Percentiles rank a stretch among this genome's conserved stretches.
These are phyloP conservation scores for Fusarium subtropicale DNA, from an alignment of 2,329 filamentous ascomycete genomes.

Conservation along the genomic window DNA sequence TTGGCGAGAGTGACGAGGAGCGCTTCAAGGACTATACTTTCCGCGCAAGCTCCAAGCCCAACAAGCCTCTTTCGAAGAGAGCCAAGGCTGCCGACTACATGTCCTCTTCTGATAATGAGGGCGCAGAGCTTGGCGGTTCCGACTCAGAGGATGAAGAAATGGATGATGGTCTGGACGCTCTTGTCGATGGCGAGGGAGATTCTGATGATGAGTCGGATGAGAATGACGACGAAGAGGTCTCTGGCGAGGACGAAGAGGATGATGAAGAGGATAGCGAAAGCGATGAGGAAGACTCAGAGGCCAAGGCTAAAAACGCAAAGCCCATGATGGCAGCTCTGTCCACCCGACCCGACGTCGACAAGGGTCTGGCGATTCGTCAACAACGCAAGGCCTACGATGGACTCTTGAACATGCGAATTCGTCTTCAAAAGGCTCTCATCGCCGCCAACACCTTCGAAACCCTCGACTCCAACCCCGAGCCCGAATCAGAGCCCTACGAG, in stretches of 20 bases:
- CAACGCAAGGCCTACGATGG: slow-evolving; percentile 90
- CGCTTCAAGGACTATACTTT: slow-evolving; percentile 79
- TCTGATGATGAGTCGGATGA: slow-evolving; percentile 53
- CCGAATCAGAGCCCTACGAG: slow-evolving; percentile 67
- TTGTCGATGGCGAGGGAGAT: slow-evolving; percentile 49
- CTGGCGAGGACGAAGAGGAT: slow-evolving; percentile 52
- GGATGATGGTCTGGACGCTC: slow-evolving; percentile 53
- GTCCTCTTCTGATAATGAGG: slow-evolving; percentile 57
- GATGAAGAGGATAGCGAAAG: slow-evolving; percentile 55
- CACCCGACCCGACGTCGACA: slow-evolving; percentile 73
- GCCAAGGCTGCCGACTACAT: slow-evolving; percentile 69
- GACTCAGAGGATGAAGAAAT: slow-evolving; percentile 54
- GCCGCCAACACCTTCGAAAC: slow-evolving; percentile 79
- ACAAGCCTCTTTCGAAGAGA: slow-evolving; percentile 53
- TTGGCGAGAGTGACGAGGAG: slow-evolving; percentile 87
- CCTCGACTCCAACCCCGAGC: slow-evolving; percentile 54
- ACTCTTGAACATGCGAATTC: slow-evolving; percentile 89
- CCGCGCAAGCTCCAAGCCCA: slow-evolving; percentile 67
- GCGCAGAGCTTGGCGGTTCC: slow-evolving; percentile 54
- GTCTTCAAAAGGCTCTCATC: slow-evolving; percentile 89
- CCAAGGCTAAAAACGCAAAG: slow-evolving; percentile 49
- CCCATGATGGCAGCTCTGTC: slow-evolving; percentile 49
- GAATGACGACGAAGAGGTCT: slow-evolving; percentile 53
- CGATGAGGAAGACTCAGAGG: slow-evolving; percentile 49
- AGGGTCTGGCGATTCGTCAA: slow-evolving; percentile 85